These are phyloP conservation scores for Chrysanthemum seticuspe DNA, from an alignment of 129 eudicot species.

Conservation along the genomic window DNA sequence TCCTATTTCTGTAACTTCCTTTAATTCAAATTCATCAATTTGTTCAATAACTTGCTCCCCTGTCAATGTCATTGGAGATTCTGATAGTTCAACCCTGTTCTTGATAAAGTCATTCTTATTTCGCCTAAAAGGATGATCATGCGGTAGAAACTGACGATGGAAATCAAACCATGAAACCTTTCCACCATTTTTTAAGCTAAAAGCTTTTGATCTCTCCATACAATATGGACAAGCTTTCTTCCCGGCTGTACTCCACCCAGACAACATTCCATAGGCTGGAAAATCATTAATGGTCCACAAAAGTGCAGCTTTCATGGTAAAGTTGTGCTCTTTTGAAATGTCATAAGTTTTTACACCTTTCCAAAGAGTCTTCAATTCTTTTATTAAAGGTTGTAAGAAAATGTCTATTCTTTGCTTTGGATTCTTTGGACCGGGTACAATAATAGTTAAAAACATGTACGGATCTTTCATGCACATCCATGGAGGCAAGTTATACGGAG, in stretches of 20 bases:
- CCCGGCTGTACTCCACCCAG: neutral
- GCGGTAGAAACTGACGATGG: slow-evolving; percentile 18
- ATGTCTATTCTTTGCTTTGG: neutral
- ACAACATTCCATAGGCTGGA: neutral
- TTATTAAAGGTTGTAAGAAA: slow-evolving; percentile 20
- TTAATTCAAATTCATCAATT: slow-evolving; percentile 10
- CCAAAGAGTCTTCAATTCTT: slow-evolving; percentile 16
- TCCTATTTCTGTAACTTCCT: neutral
- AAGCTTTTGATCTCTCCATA: slow-evolving; percentile 6
- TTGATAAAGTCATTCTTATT: neutral
- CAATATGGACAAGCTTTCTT: neutral
- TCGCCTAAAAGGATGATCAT: neutral
- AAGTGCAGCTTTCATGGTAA: too few relatives aligned
- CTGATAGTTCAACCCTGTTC: neutral
- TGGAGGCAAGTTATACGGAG: slow-evolving; percentile 27
- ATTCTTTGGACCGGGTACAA: neutral
- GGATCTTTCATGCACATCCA: too few relatives aligned
- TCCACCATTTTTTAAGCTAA: neutral
- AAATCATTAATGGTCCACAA: slow-evolving; percentile 1
- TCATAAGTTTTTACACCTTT: neutral
- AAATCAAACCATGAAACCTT: slow-evolving; percentile 21
- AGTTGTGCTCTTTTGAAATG: neutral
- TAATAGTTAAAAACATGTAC: too few relatives aligned
- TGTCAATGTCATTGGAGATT: neutral
- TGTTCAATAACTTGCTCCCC: slow-evolving; percentile 12